These are phyloP conservation scores for Cladosporium sp. DNA, from an alignment of 2,329 filamentous ascomycete species.

Conservation along the genomic window DNA sequence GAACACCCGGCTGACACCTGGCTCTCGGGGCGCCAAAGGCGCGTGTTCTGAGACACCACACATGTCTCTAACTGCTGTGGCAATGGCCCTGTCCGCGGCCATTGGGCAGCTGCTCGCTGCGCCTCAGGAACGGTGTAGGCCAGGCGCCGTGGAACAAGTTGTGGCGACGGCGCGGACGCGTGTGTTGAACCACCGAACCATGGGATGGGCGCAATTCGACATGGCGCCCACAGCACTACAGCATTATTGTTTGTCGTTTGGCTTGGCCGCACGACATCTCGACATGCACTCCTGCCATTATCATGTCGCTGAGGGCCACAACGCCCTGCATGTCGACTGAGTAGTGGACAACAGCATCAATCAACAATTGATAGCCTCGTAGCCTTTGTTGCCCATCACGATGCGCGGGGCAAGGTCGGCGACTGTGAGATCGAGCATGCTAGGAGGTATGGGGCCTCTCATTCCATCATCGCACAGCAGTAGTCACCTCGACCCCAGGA, in stretches of 20 bases:
- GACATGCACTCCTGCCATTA: not conserved
- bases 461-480: conserved; percentile 13
- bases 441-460: conserved; percentile 2
- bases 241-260: not conserved
- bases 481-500: conserved; percentile 8
- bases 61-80: conserved; percentile 5
- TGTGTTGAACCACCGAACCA: conserved; percentile 7
- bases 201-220: conserved; percentile 6
- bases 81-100: not conserved
- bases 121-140: conserved; percentile 10
- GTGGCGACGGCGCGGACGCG: conserved; percentile 6
- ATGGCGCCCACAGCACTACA: too few species aligned
- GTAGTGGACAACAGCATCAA: conserved; percentile 1
- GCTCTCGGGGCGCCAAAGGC: not conserved
- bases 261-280: not conserved
- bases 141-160: not conserved
- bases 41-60: conserved; percentile 12
- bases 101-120: conserved; percentile 4
- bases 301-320: not conserved
- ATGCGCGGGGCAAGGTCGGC: not conserved
- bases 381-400: not conserved
- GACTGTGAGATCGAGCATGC: conserved; percentile 1
- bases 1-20: conserved; percentile 8
- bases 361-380: too few species aligned
- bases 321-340: not conserved